Evolutionary conservation across 169 alveolate genomes (phyloP), one percentile per base, ranked within the genome.

Genomic region (Cytauxzoon felis): DNA sequence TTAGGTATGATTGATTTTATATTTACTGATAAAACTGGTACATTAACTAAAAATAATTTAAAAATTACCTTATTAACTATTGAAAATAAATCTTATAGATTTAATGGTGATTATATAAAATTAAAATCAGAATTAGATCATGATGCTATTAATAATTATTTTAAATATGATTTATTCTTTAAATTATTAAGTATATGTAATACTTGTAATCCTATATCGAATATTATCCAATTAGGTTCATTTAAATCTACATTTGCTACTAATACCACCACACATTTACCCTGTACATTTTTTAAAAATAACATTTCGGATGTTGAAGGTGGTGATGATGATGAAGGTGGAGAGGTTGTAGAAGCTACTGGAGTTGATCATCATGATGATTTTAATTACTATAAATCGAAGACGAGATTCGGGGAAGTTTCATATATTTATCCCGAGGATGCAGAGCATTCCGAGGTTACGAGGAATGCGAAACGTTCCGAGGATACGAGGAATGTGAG

Each of bases 1-100:
- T 33, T 76, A 54, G 86, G 86, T 2, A 30, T 64, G 64, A 81
- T 76, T 19, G 86, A 76, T 52, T 56, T 76, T n/a, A 59, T 76
- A 13, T 76, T 76, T 32, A 56, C 76, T 23, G 86, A 66, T 63
- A 65, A 76, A 30, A 64, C 81, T 5, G 86, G 86, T 16, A 73
- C 84, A 9, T 34, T 73, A 24, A 73, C 84, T 0, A 40, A 66
- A 5, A 73, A 73, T 30, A 59, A 73, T 27, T 26, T 73, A 3
- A 32, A 33, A n/a, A 43, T 54, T 3, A 27, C 78, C 8, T 49
- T 63, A 18, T 36, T 73, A 3, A 63, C 53, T n/a, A 47, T 51
- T 13, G 67, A 36, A 3, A 24, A 65, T 56, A 63, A 53, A 29
- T 48, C 64, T 13, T 73, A 26, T 41, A 57, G 58, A 3, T 32